Percentiles rank a stretch among this genome's conserved stretches.
phyloP scores from a whole-genome alignment of 345 rosid genomes.

The Litchi chinensis region DNA sequence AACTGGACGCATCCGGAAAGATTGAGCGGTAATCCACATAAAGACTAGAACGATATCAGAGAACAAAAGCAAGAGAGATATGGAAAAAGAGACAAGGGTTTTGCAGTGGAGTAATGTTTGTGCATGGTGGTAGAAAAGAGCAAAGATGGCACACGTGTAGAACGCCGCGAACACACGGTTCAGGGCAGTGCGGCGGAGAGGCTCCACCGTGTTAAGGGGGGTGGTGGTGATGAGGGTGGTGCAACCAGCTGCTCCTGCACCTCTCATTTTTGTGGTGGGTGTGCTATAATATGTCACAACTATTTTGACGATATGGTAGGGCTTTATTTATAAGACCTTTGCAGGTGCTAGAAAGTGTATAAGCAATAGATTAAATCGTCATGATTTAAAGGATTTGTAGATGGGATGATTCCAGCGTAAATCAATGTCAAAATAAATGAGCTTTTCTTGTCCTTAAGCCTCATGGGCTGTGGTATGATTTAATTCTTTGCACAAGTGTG shows the following conservation, averaged over 20 bases:
- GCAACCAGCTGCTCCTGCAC: background rate
- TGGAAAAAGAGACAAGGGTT: slow-evolving; percentile 16
- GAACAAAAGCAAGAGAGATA: slow-evolving; percentile 34
- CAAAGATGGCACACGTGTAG: slow-evolving; percentile 53
- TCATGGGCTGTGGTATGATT: too few relatives aligned
- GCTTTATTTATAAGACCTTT: too few relatives aligned
- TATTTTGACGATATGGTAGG: too few relatives aligned
- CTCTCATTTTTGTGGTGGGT: slow-evolving; percentile 17
- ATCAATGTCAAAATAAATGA: too few relatives aligned
- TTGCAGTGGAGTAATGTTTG: slow-evolving; percentile 39
- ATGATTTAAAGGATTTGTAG: too few relatives aligned
- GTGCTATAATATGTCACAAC: too few relatives aligned
- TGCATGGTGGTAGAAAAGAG: slow-evolving; percentile 53
- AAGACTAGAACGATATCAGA: slow-evolving; percentile 67
- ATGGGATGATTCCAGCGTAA: too few relatives aligned
- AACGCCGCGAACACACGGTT: slow-evolving; percentile 51
- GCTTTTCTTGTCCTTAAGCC: too few relatives aligned
- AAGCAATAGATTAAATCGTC: too few relatives aligned
- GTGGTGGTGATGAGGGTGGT: slow-evolving; percentile 1
- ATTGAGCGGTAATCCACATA: slow-evolving; percentile 53
- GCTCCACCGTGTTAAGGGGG: slow-evolving; percentile 42
- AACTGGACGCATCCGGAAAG: slow-evolving; percentile 45
- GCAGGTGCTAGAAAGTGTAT: too few relatives aligned
- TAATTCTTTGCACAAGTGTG: too few relatives aligned
- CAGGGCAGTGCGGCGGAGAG: slow-evolving; percentile 36